A percentile compares a stretch with the other conserved stretches of the same genome.
Evolutionary conservation across 2,329 filamentous ascomycete genomes (phyloP).

Genomic region (Alternaria incomplexa): DNA sequence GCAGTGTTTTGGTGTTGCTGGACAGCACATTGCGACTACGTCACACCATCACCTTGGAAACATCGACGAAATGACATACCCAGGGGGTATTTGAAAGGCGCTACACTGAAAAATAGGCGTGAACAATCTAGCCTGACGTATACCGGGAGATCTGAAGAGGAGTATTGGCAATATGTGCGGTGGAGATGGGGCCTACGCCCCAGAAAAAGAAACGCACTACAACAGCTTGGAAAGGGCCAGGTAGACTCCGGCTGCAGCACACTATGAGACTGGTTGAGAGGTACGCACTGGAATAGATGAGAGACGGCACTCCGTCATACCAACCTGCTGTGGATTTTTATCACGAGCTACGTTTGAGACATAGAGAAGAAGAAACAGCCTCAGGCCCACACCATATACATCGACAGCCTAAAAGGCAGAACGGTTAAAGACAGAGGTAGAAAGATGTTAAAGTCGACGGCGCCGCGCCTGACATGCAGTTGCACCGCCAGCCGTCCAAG

Average conservation of each 20-base stretch:
- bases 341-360: neutral
- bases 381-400: neutral
- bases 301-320: neutral
- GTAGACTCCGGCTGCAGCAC: no score
- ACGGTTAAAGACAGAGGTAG: neutral
- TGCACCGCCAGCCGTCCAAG: neutral
- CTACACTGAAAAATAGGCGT: no score
- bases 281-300: no score
- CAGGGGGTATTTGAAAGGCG: no score
- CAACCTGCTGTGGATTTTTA: neutral
- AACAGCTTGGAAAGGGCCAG: no score
- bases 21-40: neutral
- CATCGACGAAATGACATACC: no score
- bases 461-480: neutral
- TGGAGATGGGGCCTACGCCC: no score
- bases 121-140: neutral
- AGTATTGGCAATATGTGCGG: neutral
- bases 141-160: neutral
- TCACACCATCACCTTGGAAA: neutral
- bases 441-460: neutral
- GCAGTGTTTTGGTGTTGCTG: neutral
- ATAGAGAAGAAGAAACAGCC: neutral
- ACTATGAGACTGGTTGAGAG: no score
- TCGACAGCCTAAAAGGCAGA: neutral
- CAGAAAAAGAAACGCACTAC: no score